Evolutionary conservation across 805 yeast genomes (phyloP).

Genomic region (Teunomyces atbi): DNA sequence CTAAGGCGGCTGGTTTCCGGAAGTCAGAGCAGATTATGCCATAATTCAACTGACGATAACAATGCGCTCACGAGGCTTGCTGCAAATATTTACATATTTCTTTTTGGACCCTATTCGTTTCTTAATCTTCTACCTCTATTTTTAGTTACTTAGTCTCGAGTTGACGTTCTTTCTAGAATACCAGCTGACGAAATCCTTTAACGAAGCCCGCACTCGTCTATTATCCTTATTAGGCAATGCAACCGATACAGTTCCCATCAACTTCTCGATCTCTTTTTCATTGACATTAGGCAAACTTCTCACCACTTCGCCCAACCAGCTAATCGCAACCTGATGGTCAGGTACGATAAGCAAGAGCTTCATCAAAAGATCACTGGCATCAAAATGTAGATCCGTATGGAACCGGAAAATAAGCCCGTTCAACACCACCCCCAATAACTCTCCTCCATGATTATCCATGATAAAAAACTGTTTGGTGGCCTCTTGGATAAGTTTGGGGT

Average conservation of each 20-base stretch:
- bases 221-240: conserved; percentile 69
- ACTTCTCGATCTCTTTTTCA: conserved; percentile 63
- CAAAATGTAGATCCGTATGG: conserved; percentile 66
- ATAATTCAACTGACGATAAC: no score
- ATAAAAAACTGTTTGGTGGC: conserved; percentile 38
- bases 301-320: conserved; percentile 64
- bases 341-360: conserved; percentile 57
- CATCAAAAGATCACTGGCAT: conserved; percentile 70
- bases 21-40: no score
- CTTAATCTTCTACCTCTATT: conserved; percentile 3
- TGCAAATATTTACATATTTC: no score
- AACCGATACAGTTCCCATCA: conserved; percentile 53
- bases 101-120: no score
- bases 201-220: conserved; percentile 66
- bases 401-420: conserved; percentile 70
- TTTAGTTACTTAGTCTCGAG: conserved; percentile 22
- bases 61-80: no score
- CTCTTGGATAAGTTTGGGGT: conserved; percentile 31
- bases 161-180: conserved; percentile 72
- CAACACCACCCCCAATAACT: conserved; percentile 52
- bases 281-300: conserved; percentile 63
- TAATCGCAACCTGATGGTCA: conserved; percentile 39
- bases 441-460: conserved; percentile 51
- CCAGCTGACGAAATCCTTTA: conserved; percentile 81
- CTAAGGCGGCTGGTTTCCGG: no score